phyloP scores from a whole-genome alignment of 306 rosid species.

The Rubus idaeus region DNA sequence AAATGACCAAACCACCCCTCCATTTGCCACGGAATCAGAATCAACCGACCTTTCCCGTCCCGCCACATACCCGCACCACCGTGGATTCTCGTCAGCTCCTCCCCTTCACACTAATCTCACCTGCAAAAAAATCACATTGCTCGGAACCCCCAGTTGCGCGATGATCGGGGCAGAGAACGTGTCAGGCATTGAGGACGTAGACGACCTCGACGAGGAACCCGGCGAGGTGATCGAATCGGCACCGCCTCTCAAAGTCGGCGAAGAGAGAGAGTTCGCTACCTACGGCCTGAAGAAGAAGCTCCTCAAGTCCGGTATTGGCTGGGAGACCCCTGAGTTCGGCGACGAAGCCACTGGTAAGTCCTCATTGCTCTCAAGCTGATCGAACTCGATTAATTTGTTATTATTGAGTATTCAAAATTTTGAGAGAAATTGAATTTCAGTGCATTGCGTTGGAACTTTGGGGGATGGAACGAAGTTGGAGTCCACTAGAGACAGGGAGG shows the following conservation, averaged over 20 bases:
- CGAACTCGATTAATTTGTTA: no score
- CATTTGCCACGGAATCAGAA: neutral
- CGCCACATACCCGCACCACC: neutral
- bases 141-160: conserved; percentile 12
- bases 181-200: conserved; percentile 36
- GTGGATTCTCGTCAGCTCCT: neutral
- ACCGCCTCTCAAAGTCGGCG: conserved; percentile 66
- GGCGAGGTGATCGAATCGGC: conserved; percentile 72
- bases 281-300: conserved; percentile 54
- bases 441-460: conserved; percentile 53
- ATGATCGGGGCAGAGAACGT: conserved; percentile 37
- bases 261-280: conserved; percentile 49
- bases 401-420: no score
- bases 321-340: conserved; percentile 57
- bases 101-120: neutral
- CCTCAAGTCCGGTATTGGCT: conserved; percentile 53
- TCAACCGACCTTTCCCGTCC: neutral
- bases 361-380: no score
- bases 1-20: conserved; percentile 2
- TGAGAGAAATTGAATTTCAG: conserved; percentile 25
- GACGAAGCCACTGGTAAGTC: conserved; percentile 55
- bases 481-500: conserved; percentile 48
- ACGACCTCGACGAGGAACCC: conserved; percentile 67
- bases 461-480: conserved; percentile 50
- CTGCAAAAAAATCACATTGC: neutral